These are phyloP conservation scores for Debaryomyces tyrocola DNA, from an alignment of 805 yeast species.

Conservation along the genomic window DNA sequence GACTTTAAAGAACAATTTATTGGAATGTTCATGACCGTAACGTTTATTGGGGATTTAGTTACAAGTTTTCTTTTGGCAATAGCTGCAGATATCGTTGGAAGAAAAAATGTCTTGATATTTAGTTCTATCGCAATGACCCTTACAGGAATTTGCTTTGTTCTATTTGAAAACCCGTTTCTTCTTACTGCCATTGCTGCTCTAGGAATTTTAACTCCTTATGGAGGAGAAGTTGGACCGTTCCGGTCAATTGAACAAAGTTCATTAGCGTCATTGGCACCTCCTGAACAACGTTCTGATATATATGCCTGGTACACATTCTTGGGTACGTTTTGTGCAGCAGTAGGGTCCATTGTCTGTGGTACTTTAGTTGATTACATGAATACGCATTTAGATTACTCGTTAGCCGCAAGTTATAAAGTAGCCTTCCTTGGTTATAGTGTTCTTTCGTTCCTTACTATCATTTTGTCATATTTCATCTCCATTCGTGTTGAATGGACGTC, in stretches of 20 bases:
- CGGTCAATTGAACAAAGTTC: constrained; percentile 56
- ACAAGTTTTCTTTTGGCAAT: constrained; percentile 47
- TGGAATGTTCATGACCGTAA: constrained; percentile 50
- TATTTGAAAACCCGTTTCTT: constrained; percentile 28
- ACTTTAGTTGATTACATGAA: constrained; percentile 16
- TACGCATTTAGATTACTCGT: constrained; percentile 14
- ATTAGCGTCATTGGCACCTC: constrained; percentile 45
- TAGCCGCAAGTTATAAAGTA: constrained; percentile 25
- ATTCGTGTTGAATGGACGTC: constrained; percentile 15
- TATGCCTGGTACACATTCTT: constrained; percentile 58
- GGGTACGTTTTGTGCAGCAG: constrained; percentile 47
- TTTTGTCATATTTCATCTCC: constrained; percentile 17
- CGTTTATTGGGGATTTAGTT: constrained; percentile 52
- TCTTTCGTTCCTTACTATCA: constrained; percentile 16
- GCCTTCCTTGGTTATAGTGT: constrained; percentile 27
- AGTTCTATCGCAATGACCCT: constrained; percentile 43
- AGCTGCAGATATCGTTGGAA: constrained; percentile 48
- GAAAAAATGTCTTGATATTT: constrained; percentile 37
- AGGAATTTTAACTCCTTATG: constrained; percentile 60
- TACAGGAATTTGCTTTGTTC: constrained; percentile 43
- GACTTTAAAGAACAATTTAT: constrained; percentile 43
- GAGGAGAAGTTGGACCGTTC: constrained; percentile 61
- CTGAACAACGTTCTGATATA: constrained; percentile 48
- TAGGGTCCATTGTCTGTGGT: constrained; percentile 47
- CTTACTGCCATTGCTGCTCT: constrained; percentile 40